These are phyloP conservation scores for Saccharomycopsis lassenensis DNA, from an alignment of 805 yeast species.

Conservation along the genomic window DNA sequence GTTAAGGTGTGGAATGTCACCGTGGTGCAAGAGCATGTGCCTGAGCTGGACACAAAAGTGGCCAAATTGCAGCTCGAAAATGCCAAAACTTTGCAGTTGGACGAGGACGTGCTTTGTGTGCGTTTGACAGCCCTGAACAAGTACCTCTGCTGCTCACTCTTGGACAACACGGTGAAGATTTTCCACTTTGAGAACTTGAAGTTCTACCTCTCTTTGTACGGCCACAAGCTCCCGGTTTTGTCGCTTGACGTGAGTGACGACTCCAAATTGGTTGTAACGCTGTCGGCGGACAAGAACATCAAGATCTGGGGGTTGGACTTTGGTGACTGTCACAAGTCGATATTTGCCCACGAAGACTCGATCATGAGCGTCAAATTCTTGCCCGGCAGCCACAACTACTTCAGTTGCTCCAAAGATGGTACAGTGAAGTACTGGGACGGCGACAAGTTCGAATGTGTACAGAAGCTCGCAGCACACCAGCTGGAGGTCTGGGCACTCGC, in stretches of 20 bases:
- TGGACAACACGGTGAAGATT: conserved; percentile 93
- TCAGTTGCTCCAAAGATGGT: conserved; percentile 84
- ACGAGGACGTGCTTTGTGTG: conserved; percentile 76
- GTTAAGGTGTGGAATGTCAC: conserved; percentile 84
- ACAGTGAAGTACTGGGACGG: conserved; percentile 97
- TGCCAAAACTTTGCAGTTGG: conserved; percentile 70
- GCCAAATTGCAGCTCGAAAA: conserved; percentile 55
- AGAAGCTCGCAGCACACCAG: conserved; percentile 77
- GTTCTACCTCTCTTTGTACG: conserved; percentile 80
- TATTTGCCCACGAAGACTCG: conserved; percentile 94
- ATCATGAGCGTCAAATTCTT: conserved; percentile 81
- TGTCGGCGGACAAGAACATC: conserved; percentile 95
- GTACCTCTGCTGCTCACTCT: conserved; percentile 68
- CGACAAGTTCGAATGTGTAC: conserved; percentile 88
- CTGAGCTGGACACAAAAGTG: conserved; percentile 49
- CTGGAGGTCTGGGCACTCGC: conserved; percentile 90
- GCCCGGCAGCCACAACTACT: conserved; percentile 80
- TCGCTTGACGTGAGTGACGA: conserved; percentile 87
- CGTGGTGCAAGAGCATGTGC: conserved; percentile 54
- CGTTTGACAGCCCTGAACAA: conserved; percentile 59
- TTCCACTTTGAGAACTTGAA: conserved; percentile 81
- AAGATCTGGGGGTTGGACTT: conserved; percentile 98
- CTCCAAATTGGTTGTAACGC: conserved; percentile 77
- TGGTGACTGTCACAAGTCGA: conserved; percentile 96
- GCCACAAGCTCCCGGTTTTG: conserved; percentile 92